phyloP scores from a whole-genome alignment of 202 grass and related monocot genomes.

The Schoenoplectus tabernaemontani region DNA sequence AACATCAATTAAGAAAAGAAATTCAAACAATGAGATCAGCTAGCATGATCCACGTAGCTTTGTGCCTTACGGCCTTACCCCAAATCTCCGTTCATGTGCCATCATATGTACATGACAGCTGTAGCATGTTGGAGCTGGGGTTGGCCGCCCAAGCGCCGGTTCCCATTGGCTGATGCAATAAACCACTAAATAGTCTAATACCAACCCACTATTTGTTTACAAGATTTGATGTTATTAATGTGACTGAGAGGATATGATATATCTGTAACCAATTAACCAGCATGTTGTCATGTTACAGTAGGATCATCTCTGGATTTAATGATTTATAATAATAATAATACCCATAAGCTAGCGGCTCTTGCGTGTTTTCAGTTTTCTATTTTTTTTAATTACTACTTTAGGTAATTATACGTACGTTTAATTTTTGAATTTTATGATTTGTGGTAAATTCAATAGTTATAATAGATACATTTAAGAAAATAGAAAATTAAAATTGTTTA shows the following conservation, averaged over 20 bases:
- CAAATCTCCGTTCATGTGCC: neutral
- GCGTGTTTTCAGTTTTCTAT: neutral
- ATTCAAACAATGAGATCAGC: neutral
- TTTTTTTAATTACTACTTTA: too few relatives aligned
- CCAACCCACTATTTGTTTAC: neutral
- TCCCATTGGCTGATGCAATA: neutral
- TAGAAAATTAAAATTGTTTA: too few relatives aligned
- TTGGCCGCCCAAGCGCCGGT: neutral
- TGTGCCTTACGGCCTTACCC: neutral
- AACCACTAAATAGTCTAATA: neutral
- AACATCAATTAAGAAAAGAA: neutral
- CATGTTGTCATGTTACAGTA: neutral
- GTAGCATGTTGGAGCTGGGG: neutral
- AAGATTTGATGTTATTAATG: neutral
- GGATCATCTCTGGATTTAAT: neutral
- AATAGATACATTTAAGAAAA: too few relatives aligned
- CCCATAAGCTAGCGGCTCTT: neutral
- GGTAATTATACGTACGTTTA: too few relatives aligned
- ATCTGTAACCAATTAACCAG: neutral
- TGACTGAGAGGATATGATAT: neutral
- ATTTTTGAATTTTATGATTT: too few relatives aligned
- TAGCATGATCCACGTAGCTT: neutral
- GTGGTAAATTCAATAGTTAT: too few relatives aligned
- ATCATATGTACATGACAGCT: neutral
- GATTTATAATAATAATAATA: too few relatives aligned